Evolutionary conservation across 2,329 filamentous ascomycete species (phyloP).

Genomic region (Colletotrichum acutatum): DNA sequence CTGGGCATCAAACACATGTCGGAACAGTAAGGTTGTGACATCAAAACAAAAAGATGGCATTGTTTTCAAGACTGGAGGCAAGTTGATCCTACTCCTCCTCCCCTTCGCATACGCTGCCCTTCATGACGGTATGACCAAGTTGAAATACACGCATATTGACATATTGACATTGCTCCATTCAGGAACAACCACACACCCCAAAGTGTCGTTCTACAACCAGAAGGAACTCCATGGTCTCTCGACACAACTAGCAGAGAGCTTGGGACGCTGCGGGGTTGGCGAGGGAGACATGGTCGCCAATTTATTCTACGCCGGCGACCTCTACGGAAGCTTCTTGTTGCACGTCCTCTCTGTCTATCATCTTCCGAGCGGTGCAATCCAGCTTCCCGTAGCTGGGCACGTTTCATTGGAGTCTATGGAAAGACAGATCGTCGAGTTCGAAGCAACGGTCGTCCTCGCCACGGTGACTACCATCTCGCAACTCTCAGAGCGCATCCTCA

Average conservation of each 20-base stretch:
- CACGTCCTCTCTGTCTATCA: slow-evolving; percentile 30
- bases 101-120: no score
- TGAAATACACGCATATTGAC: not conserved
- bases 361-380: slow-evolving; percentile 15
- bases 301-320: slow-evolving; percentile 29
- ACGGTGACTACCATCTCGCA: slow-evolving; percentile 29
- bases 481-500: slow-evolving; percentile 14
- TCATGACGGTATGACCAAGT: no score
- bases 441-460: slow-evolving; percentile 17
- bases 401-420: slow-evolving; percentile 27
- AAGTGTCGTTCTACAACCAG: slow-evolving; percentile 27
- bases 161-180: not conserved
- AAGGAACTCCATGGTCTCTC: slow-evolving; percentile 22
- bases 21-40: slow-evolving; percentile 22
- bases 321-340: slow-evolving; percentile 30
- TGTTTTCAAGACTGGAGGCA: slow-evolving; percentile 28
- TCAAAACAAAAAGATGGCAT: slow-evolving; percentile 29
- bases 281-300: slow-evolving; percentile 27
- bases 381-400: slow-evolving; percentile 24
- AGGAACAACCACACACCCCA: slow-evolving; percentile 31
- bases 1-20: slow-evolving; percentile 28
- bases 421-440: slow-evolving; percentile 22
- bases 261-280: slow-evolving; percentile 15
- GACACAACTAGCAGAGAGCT: slow-evolving; percentile 16
- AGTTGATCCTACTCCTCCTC: no score